Conservation (phyloP, 2,329 filamentous ascomycete species). For the Arachnomyces sp. region DNA sequence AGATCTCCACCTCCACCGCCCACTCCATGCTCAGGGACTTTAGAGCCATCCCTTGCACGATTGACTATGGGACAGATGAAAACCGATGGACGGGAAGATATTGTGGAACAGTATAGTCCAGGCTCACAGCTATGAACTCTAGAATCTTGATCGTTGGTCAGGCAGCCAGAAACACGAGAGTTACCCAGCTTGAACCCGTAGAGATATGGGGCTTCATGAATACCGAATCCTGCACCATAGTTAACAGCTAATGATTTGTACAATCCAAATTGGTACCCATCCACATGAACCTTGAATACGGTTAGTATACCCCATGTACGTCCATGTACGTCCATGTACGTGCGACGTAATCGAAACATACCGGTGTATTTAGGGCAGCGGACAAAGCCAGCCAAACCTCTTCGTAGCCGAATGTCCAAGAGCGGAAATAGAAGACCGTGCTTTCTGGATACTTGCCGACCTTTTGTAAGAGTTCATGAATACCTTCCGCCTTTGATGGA, state of each 20-base stretch:
- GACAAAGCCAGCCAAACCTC: slow-evolving; percentile 82
- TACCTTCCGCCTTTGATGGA: slow-evolving; percentile 62
- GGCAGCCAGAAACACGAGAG: slow-evolving; percentile 56
- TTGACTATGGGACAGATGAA: slow-evolving; percentile 72
- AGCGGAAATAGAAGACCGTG: slow-evolving; percentile 73
- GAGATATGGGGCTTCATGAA: slow-evolving; percentile 57
- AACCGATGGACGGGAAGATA: slow-evolving; percentile 49
- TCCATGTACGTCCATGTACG: too few species aligned
- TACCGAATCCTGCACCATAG: slow-evolving; percentile 31
- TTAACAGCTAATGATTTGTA: slow-evolving; percentile 55
- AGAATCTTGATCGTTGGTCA: slow-evolving; percentile 51
- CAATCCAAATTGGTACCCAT: slow-evolving; percentile 66
- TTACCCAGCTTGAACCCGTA: slow-evolving; percentile 72
- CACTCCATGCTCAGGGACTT: slow-evolving; percentile 64
- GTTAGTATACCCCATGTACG: too few species aligned
- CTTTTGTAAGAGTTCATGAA: slow-evolving; percentile 63
- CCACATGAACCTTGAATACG: slow-evolving; percentile 61
- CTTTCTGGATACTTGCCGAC: slow-evolving; percentile 59
- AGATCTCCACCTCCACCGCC: slow-evolving; percentile 74
- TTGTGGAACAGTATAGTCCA: slow-evolving; percentile 41
- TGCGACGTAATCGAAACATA: slow-evolving; percentile 22
- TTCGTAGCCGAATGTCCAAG: slow-evolving; percentile 92
- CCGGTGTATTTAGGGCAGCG: slow-evolving; percentile 56
- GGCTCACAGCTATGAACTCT: slow-evolving; percentile 82
- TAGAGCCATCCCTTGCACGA: slow-evolving; percentile 46